Evolutionary conservation across 352 stramenopile species (phyloP), one percentile per base, ranked within the genome.

Genomic region (Thalassiosira mediterranea): DNA sequence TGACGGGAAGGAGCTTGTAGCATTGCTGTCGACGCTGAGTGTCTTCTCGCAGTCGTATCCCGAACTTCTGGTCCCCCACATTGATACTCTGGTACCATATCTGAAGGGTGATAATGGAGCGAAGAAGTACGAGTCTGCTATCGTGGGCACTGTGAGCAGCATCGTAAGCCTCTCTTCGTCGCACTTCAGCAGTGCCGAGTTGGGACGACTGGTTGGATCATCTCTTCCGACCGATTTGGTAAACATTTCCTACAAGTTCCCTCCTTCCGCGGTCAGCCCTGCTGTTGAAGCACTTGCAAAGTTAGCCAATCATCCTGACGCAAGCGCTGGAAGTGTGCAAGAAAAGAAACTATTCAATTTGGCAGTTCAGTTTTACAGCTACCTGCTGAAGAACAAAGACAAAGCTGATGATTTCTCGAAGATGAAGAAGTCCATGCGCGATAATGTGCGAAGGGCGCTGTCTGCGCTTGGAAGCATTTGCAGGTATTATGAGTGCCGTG

Each of bases 41-140:
- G 84, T 94, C 1, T 94, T 95, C 54, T 79, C 83, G 28, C 67
- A 89, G 52, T 63, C 84, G 7, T 86, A 83, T 23, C 88, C 89
- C 17, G 56, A 66, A 2, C 72, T 91, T 38, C 63, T 94, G n/a
- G 51, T 88, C 8, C 62, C 63, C 25, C 88, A 95, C 59, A 48
- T 92, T 1, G 86, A 93, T 64, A 91, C 83, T 23, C 65, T 95
- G 15, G 48, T 90, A 2, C 88, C 83, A 4, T 94, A 94, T 54
- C 64, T 95, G 51, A 93, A 92, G 58, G 76, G 79, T 4, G 88
- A 94, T 37, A 92, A 92, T 56, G 76, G 71, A 4, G 65, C 72
- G 4, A 72, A 79, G 31, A 56, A 76, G 25, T 79, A 91, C 26
- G 88, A 93, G 64, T 46, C 78, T 29, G 47, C 61, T 19, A 88